These are phyloP conservation scores for Agroathelia rolfsii DNA, from an alignment of 1,284 basidiomycete genomes.

Conservation along the genomic window DNA sequence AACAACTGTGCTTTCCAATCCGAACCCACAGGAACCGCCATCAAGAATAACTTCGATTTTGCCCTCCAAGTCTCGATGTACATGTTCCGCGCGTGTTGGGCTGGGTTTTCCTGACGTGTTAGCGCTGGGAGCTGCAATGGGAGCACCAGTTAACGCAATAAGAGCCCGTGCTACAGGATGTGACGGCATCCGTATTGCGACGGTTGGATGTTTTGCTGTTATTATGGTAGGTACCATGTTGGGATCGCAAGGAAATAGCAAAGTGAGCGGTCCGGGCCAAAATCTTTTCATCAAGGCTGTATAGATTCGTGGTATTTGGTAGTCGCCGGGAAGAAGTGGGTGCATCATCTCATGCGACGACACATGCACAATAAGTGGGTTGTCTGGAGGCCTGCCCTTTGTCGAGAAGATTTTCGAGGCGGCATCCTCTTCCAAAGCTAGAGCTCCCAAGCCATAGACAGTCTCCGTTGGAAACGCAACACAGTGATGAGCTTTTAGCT, in stretches of 20 bases:
- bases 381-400: constrained; percentile 91
- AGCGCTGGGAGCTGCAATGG: constrained; percentile 91
- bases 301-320: constrained; percentile 55
- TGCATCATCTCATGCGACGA: constrained; percentile 78
- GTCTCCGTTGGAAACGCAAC: constrained; percentile 98
- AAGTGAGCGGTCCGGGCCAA: constrained; percentile 93
- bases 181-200: constrained; percentile 90
- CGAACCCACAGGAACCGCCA: constrained; percentile 86
- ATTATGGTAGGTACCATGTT: constrained; percentile 51
- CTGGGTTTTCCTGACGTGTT: constrained; percentile 93
- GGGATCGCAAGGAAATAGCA: constrained; percentile 76
- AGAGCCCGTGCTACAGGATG: constrained; percentile 89
- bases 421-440: constrained; percentile 64
- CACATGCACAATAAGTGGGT: constrained; percentile 96
- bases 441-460: constrained; percentile 92
- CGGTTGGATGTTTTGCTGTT: constrained; percentile 74
- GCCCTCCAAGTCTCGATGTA: constrained; percentile 68
- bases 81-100: constrained; percentile 88
- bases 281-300: constrained; percentile 69
- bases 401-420: constrained; percentile 74
- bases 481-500: too few species aligned
- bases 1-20: constrained; percentile 93
- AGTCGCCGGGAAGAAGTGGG: constrained; percentile 58
- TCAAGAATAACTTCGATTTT: constrained; percentile 79
- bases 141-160: constrained; percentile 66